phyloP scores from a whole-genome alignment of 2,329 filamentous ascomycete genomes.

The Lecanicillium sp. region DNA sequence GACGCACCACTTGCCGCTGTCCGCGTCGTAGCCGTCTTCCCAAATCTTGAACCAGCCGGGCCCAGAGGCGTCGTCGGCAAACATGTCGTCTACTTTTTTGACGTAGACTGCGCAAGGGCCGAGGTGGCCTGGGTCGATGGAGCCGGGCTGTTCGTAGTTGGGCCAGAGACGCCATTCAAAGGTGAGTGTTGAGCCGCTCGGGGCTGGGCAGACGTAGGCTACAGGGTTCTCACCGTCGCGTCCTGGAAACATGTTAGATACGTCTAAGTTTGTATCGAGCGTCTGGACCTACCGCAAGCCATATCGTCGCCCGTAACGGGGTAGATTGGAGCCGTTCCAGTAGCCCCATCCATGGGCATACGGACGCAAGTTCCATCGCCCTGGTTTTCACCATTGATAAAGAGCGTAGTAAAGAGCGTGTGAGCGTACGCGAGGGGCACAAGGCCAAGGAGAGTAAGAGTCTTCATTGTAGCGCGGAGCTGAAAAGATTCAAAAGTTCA shows the following conservation, averaged over 20 bases:
- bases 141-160: constrained; percentile 41
- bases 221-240: constrained; percentile 35
- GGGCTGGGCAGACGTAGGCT: constrained; percentile 37
- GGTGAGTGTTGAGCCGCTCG: constrained; percentile 47
- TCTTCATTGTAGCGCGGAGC: constrained; percentile 21
- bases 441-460: constrained; percentile 24
- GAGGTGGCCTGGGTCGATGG: constrained; percentile 53
- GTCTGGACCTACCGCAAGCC: constrained; percentile 64
- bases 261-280: no score
- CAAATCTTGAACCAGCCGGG: constrained; percentile 74
- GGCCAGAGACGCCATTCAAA: constrained; percentile 60
- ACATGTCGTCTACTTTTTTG: constrained; percentile 56
- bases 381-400: constrained; percentile 52
- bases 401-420: constrained; percentile 56
- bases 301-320: constrained; percentile 52
- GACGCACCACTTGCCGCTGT: constrained; percentile 56
- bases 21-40: constrained; percentile 55
- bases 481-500: constrained; percentile 3
- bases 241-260: constrained; percentile 24
- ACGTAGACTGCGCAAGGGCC: constrained; percentile 68
- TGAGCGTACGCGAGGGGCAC: constrained; percentile 40
- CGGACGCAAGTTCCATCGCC: constrained; percentile 66
- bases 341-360: constrained; percentile 46
- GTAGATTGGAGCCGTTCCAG: constrained; percentile 48
- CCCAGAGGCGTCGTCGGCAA: constrained; percentile 43